phyloP scores from a whole-genome alignment of 225 moss, liverwort and hornwort genomes.

The Marchantia paleacea region DNA sequence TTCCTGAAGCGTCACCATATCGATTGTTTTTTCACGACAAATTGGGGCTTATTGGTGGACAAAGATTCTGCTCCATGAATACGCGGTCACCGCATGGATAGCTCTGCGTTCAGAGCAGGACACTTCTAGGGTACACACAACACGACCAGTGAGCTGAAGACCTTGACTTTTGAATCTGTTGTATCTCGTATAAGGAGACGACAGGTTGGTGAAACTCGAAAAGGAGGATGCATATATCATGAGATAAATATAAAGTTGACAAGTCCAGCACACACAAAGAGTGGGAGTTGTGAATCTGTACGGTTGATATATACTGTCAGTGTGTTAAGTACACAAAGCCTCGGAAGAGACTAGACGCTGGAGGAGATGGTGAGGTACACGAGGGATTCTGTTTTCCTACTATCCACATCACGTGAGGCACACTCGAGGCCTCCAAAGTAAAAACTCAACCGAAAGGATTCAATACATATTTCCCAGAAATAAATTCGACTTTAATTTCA shows the following conservation, averaged over 20 bases:
- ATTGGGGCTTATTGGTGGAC: neutral
- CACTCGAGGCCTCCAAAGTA: no score
- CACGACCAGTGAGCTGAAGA: neutral
- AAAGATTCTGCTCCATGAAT: neutral
- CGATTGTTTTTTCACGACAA: neutral
- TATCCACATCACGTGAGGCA: no score
- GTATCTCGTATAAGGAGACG: neutral
- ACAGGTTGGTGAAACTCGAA: neutral
- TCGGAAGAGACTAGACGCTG: neutral
- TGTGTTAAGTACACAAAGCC: neutral
- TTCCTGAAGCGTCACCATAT: neutral
- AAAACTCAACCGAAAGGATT: neutral
- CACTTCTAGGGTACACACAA: neutral
- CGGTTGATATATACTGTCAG: neutral
- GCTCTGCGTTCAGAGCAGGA: neutral
- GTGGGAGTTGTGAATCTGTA: neutral
- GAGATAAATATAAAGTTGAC: neutral
- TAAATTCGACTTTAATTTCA: neutral
- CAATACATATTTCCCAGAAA: neutral
- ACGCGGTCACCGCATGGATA: neutral
- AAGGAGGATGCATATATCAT: neutral
- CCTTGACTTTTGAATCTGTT: neutral
- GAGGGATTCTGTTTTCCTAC: neutral
- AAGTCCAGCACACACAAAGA: neutral
- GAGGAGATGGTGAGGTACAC: neutral